Base-by-base conservation (phyloP, 2,329 filamentous ascomycete species). In the Macrophomina pseudophaseolina region DNA sequence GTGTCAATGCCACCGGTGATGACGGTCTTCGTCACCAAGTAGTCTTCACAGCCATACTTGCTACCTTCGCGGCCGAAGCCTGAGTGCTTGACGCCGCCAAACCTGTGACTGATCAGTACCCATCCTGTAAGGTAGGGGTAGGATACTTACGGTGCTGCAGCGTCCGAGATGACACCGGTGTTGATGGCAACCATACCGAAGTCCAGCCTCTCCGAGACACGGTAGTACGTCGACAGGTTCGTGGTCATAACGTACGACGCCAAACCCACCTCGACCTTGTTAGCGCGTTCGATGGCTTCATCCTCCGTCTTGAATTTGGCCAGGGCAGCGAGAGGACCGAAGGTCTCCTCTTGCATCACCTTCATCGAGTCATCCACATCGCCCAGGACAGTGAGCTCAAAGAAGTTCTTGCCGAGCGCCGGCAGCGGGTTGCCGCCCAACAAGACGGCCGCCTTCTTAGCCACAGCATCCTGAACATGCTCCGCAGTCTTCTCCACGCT, bases 171-270 rank as follows among this genome's bases (percentile, higher is more conserved):
- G 30, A 66, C 56, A 48, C 56, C 56, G 3, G 56, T 62, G 49
- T 78, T 78, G 28, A 78, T 68, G 18, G 75, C 74, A 1, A 76
- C 73, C 70, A 76, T 78, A 3, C 76, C 75, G 0, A 70, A 71
- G 9, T 78, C 74, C 38, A 78, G 72, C 28, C 76, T 48, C 30
- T 62, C 56, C 5, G 40, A 18, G 72, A n/a, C 69, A 71, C 3
- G 75, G 73, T 4, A 77, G 71, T 1, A 74, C 65, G 60, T 75
- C 56, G 75, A 76, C 59, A 80, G 75, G 64, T 80, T 75, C n/a
- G 76, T 73, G 9, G 79, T 79, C 53, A 79, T 79, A 0, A 80
- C 73, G 51, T 74, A 76, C n/a, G 76, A 75, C 71, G 76, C 76
- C 5, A 80, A 71, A 1, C 78, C 78, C 58, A 78, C 79, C 49